Conservation (phyloP, 2,329 filamentous ascomycete genomes). For the Aspergillus fischeri region DNA sequence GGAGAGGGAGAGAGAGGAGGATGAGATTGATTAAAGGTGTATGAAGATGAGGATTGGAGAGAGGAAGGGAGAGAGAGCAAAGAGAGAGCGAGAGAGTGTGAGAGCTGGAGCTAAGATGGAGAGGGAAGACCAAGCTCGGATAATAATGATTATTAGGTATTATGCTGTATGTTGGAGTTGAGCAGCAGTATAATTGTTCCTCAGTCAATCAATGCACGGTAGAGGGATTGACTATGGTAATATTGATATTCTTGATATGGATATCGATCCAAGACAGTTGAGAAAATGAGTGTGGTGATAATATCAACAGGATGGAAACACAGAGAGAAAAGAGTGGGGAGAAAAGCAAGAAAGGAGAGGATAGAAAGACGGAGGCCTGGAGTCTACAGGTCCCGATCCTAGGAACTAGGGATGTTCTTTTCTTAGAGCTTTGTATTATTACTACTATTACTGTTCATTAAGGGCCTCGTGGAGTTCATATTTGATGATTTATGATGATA, state of each 20-base stretch:
- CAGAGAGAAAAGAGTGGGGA: slow-evolving; percentile 1
- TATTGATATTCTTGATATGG: neutral
- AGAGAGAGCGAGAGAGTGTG: neutral
- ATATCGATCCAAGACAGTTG: neutral
- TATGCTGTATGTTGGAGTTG: neutral
- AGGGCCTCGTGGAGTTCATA: neutral
- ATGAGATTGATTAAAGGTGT: slow-evolving; percentile 6
- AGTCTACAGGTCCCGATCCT: neutral
- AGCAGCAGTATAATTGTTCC: neutral
- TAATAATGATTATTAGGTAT: neutral
- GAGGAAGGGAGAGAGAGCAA: slow-evolving; percentile 3
- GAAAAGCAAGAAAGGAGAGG: neutral
- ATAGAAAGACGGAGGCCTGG: slow-evolving; percentile 1
- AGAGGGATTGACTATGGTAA: neutral
- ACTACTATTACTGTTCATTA: slow-evolving; percentile 4
- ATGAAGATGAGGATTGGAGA: slow-evolving; percentile 6
- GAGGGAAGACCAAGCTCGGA: neutral
- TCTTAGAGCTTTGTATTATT: slow-evolving; percentile 2
- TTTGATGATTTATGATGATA: neutral
- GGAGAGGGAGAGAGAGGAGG: slow-evolving; percentile 7
- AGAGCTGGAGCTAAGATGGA: neutral
- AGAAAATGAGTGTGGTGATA: neutral
- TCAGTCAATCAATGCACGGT: neutral
- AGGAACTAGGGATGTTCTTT: neutral
- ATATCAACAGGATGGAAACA: slow-evolving; percentile 1